phyloP scores from a whole-genome alignment of 1,284 basidiomycete species.

The Kwoniella shivajii region DNA sequence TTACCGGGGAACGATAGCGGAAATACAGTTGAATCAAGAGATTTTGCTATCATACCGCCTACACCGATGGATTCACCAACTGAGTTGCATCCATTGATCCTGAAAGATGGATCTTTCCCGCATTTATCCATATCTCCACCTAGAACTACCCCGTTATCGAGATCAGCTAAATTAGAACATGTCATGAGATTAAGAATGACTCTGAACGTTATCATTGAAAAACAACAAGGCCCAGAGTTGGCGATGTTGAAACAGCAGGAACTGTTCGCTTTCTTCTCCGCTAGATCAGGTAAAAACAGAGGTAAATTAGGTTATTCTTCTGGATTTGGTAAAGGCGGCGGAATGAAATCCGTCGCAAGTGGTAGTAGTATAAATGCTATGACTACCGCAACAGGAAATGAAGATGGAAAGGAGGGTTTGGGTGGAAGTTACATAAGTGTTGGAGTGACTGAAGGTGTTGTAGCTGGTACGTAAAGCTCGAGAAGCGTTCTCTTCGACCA shows the following conservation, averaged over 20 bases:
- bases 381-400: not conserved
- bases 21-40: conserved; percentile 21
- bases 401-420: conserved; percentile 21
- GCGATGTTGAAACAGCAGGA: conserved; percentile 82
- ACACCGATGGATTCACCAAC: not conserved
- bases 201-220: conserved; percentile 78
- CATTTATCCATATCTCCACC: conserved; percentile 13
- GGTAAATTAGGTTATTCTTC: conserved; percentile 17
- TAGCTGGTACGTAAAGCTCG: conserved; percentile 1
- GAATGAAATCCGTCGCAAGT: conserved; percentile 16
- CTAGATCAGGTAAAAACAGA: conserved; percentile 35
- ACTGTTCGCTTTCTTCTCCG: conserved; percentile 76
- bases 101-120: conserved; percentile 19
- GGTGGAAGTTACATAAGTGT: conserved; percentile 39
- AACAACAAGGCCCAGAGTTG: conserved; percentile 80
- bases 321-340: conserved; percentile 11
- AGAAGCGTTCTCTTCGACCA: not conserved
- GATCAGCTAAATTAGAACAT: conserved; percentile 70
- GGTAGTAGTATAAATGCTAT: conserved; percentile 16
- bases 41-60: conserved; percentile 21
- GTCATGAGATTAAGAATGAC: conserved; percentile 86
- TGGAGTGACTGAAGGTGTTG: conserved; percentile 5
- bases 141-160: conserved; percentile 40
- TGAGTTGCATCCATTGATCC: conserved; percentile 11
- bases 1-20: conserved; percentile 13